Percentiles rank a stretch among this genome's conserved stretches.
These are phyloP conservation scores for Suaeda aralocaspica DNA, from an alignment of 148 eudicot species.

Conservation along the genomic window DNA sequence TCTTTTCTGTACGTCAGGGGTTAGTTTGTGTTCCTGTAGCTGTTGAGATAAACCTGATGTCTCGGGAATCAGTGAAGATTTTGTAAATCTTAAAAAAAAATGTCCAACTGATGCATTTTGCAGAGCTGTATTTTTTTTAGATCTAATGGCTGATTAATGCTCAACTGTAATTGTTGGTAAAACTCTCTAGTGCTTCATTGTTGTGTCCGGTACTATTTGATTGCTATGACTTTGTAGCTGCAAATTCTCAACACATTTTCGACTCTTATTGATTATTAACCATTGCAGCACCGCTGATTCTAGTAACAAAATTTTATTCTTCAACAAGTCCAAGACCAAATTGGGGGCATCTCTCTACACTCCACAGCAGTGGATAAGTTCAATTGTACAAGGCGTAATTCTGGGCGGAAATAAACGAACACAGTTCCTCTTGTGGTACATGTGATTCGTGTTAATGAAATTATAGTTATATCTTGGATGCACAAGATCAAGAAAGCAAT, in stretches of 20 bases:
- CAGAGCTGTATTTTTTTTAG: not conserved
- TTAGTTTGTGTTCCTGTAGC: slow-evolving; percentile 13
- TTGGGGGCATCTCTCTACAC: too few species aligned
- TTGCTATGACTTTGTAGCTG: not conserved
- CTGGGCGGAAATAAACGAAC: too few species aligned
- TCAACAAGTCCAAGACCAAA: too few species aligned
- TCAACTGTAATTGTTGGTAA: not conserved
- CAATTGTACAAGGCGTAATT: too few species aligned
- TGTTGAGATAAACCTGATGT: slow-evolving; percentile 14
- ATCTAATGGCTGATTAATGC: not conserved
- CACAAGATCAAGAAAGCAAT: not conserved
- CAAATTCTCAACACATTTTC: too few species aligned
- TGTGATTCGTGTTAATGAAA: not conserved
- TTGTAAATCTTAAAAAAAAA: not conserved
- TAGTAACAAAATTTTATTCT: too few species aligned
- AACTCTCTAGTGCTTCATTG: not conserved
- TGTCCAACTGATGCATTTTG: slow-evolving; percentile 3
- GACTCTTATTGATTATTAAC: too few species aligned
- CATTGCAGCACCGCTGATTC: too few species aligned
- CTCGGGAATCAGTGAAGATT: not conserved
- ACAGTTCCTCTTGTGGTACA: not conserved
- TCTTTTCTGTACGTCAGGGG: slow-evolving; percentile 16
- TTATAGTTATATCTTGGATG: not conserved
- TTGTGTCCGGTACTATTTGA: too few species aligned
- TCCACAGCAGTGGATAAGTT: too few species aligned